phyloP scores from a whole-genome alignment of 164 flowering plant species.

The Tinospora cordifolia region DNA sequence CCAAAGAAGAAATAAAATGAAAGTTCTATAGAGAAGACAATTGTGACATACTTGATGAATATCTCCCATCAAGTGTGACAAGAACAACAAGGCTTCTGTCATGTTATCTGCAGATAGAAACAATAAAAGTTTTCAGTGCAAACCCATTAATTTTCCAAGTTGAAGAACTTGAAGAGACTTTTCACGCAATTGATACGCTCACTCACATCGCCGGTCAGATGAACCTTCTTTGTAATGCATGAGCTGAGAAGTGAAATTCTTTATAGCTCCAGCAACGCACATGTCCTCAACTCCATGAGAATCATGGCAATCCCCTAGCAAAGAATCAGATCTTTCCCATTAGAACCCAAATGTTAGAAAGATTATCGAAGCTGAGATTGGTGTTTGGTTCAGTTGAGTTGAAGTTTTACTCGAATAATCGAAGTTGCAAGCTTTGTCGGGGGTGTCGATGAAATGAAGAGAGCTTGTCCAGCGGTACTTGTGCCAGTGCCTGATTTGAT shows the following conservation, averaged over 20 bases:
- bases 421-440: slow-evolving; percentile 68
- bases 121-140: background rate
- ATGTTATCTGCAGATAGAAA: slow-evolving; percentile 48
- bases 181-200: background rate
- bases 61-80: slow-evolving; percentile 96
- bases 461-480: slow-evolving; percentile 85
- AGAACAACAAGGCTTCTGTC: slow-evolving; percentile 78
- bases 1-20: background rate
- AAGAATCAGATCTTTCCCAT: background rate
- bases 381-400: background rate
- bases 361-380: background rate
- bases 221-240: slow-evolving; percentile 65
- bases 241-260: slow-evolving; percentile 79
- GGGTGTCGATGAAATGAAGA: slow-evolving; percentile 93
- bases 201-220: slow-evolving; percentile 72
- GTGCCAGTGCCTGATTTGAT: slow-evolving; percentile 87
- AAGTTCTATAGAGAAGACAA: background rate
- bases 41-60: slow-evolving; percentile 72
- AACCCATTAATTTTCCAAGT: background rate
- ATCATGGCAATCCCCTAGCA: slow-evolving; percentile 85
- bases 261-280: slow-evolving; percentile 91
- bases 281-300: slow-evolving; percentile 51
- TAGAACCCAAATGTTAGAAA: background rate
- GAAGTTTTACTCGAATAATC: slow-evolving; percentile 49
- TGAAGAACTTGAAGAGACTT: background rate